Conservation (phyloP, 2,329 filamentous ascomycete species). For the Aureobasidium sp. region DNA sequence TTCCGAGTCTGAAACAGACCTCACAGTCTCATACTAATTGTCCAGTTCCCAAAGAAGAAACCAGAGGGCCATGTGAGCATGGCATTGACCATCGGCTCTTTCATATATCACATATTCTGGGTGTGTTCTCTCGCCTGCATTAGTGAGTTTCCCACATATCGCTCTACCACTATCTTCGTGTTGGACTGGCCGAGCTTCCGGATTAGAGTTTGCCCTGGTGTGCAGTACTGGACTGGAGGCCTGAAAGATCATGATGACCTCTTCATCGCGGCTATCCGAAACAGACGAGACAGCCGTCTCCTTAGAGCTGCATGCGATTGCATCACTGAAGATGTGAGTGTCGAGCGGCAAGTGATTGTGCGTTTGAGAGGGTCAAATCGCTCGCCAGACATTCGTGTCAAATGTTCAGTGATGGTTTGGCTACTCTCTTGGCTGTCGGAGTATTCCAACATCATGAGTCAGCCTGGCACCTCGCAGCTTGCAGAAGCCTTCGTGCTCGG, state of each 20-base stretch:
- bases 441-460: not conserved
- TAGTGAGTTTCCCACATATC: not conserved
- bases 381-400: not conserved
- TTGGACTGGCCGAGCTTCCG: not conserved
- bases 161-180: not conserved
- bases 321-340: not conserved
- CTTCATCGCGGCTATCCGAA: not conserved
- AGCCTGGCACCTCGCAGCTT: not conserved
- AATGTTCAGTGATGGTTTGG: not conserved
- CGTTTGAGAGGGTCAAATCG: not conserved
- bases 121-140: not conserved
- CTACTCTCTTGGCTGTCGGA: not conserved
- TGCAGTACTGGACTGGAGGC: not conserved
- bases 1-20: not conserved
- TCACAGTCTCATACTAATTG: not conserved
- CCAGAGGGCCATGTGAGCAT: not conserved
- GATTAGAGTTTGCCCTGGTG: not conserved
- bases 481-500: not conserved
- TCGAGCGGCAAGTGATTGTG: not conserved
- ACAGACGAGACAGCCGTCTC: not conserved
- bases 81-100: constrained; percentile 2
- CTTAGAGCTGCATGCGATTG: not conserved
- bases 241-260: not conserved
- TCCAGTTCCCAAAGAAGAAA: not conserved
- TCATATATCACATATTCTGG: not conserved